Conservation (phyloP, 2,329 filamentous ascomycete species). For the Arthrobotrys sphaeroides region DNA sequence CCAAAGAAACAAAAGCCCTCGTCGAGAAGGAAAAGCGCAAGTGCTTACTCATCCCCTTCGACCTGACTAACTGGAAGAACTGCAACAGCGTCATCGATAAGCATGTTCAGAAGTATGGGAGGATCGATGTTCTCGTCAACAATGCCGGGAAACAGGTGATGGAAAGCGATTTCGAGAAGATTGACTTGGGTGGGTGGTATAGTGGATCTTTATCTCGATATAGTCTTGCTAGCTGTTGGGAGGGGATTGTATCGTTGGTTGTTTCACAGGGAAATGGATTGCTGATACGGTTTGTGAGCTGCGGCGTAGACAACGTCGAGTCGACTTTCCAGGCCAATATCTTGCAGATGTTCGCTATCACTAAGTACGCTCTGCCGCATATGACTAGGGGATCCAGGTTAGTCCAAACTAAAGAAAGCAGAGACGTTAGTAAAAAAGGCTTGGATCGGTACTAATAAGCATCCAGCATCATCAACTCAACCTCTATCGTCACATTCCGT, state of each 20-base stretch:
- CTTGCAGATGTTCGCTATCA: slow-evolving; percentile 69
- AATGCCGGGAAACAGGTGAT: slow-evolving; percentile 60
- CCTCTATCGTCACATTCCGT: slow-evolving; percentile 67
- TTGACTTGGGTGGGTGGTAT: slow-evolving; percentile 62
- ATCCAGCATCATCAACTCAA: slow-evolving; percentile 68
- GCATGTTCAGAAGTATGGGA: slow-evolving; percentile 66
- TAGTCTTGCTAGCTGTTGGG: not conserved
- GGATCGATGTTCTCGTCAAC: slow-evolving; percentile 68
- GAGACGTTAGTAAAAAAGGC: slow-evolving; percentile 59
- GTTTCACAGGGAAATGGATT: not conserved
- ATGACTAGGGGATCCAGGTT: slow-evolving; percentile 64
- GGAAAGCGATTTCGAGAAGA: slow-evolving; percentile 65
- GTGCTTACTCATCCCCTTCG: slow-evolving; percentile 65
- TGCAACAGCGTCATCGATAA: slow-evolving; percentile 67
- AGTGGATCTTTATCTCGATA: not conserved
- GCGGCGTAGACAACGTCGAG: slow-evolving; percentile 63
- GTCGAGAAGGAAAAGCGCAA: slow-evolving; percentile 66
- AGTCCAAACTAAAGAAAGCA: slow-evolving; percentile 52
- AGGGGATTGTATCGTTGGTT: not conserved
- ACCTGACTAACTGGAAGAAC: slow-evolving; percentile 66
- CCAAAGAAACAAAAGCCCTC: slow-evolving; percentile 66
- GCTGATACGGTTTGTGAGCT: not conserved
- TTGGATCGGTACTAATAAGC: not conserved
- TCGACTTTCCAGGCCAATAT: slow-evolving; percentile 70
- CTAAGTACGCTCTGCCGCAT: slow-evolving; percentile 68